Base-by-base conservation (phyloP, 805 yeast genomes). In the Candida sonorensis region DNA sequence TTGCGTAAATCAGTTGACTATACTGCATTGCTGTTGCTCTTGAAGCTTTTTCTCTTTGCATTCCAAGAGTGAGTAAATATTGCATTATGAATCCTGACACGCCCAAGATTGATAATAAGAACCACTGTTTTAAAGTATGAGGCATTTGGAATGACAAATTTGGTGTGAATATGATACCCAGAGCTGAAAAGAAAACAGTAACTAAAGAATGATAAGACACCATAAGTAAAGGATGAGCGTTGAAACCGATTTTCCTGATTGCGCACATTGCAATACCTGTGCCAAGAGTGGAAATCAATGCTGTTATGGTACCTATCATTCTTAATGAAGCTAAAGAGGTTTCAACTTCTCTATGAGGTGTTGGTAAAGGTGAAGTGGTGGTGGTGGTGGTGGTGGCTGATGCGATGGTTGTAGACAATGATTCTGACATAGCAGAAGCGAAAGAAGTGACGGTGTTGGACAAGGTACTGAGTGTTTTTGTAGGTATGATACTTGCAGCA, bases 61-160 rank as follows among this genome's bases (percentile, higher is more conserved):
- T 70, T 1, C 95, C 96, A 7, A 84, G 75, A 0, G 96, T 83
- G 29, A 83, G 57, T 23, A 79, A 60, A 47, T 77, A 78, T 54
- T 88, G 96, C 78, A 81, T 81, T 38, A 77, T 58, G 55, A 87
- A 88, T 0, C 97, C 97, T 33, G 82, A 68, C 2, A 80, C 39
- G 3, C 95, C 95, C 37, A 85, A 67, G 15, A 68, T 51, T 2
- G 59, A 34, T 41, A 87, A 68, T 14, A 82, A 57, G 2, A 60
- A 41, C 92, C 94, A 83, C 53, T 84, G 90, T 45, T 61, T 62
- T 1, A 43, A 18, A n/a, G 72, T 69, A 12, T 66, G 69, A 1
- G 95, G 95, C 2, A 71, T 44, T 36, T 66, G 73, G 51, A 83
- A 77, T 2, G 68, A 48, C 35, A 80, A 56, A 1, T 75, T 68